Base-by-base conservation (phyloP, 1,139 yeast species). In the Debaryomyces sp. region DNA sequence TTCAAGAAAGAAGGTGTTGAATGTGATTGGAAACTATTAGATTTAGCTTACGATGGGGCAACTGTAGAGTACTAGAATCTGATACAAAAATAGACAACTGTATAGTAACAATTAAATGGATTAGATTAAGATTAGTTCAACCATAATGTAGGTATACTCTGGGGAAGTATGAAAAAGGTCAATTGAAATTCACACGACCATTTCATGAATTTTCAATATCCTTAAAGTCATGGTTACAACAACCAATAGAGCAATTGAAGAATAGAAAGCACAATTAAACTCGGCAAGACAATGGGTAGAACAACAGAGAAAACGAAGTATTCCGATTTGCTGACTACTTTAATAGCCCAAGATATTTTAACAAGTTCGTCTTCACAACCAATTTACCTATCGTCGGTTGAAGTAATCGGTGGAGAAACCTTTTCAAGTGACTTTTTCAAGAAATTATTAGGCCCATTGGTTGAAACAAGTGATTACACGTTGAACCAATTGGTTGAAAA, bases 31-130 rank as follows among this genome's bases (percentile, higher is more conserved):
- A 84, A 87, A 63, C 70, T 94, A 48, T 78, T 94, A 46, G 94
- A 87, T 52, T 85, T 90, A 46, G 98, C 98, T 1, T 77, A 84
- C 59, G 96, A 87, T 23, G 99, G 99, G 49, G 96, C 97, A 15
- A 68, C 70, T n/a, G 73, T 73, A 10, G 56, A 52, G 12, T 41
- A 50, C 32, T 45, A 48, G 44, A 24, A 18, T 26, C 12, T 17
- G 21, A 24, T 29, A 18, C 34, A 26, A 43, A 34, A 26, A 32
- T 40, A 34, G 41, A 36, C 24, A 43, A 30, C 18, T 35, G 34
- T 37, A 44, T 38, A 37, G 39, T 15, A 43, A 26, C 15, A 26
- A 15, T 18, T 27, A 12, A 26, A 24, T 24, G 24, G 30, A 38
- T 4, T 17, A 22, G 29, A 8, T 38, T 12, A 27, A 6, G n/a